Base-by-base conservation (phyloP, 2,329 filamentous ascomycete genomes). In the Alternaria longipes region DNA sequence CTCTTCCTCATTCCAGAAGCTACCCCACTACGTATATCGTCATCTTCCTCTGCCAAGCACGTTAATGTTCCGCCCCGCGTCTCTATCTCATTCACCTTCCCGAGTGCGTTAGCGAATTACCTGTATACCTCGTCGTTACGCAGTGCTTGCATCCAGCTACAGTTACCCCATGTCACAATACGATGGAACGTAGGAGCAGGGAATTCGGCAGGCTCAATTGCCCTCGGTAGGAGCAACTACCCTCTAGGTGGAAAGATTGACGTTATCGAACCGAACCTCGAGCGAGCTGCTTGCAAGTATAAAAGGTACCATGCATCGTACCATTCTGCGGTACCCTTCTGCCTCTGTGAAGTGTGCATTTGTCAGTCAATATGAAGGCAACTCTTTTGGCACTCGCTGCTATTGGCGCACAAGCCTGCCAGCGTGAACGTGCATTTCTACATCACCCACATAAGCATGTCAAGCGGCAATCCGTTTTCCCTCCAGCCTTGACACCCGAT, bases 321-420 rank as follows among this genome's bases (percentile, higher is more conserved):
- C 28, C 20, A 32, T 59, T 46, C 5, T 42, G 14, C 20, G 16
- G 14, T 40, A 53, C 24, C 32, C 34, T 63, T 62, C 44, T 51
- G 53, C 41, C 47, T 53, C 38, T 45, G 38, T 57, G 40, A 60
- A 44, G 44, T 53, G 28, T 38, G 50, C 38, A 45, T 54, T 44
- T 47, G 26, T 38, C 46, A 36, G 26, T 38, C 55, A 74, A 28
- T 44, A 77, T 78, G 76, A 75, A 62, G 57, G 53, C 63, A n/a
- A 64, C 53, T 46, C 63, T 62, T 34, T 70, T 74, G 24, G 42
- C 75, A 18, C 54, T 75, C 41, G 70, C 66, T 47, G 72, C 72
- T 44, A 70, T 75, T 69, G 72, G 72, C 65, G 70, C 70, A 41
- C 63, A 75, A 53, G 76, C 75, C 16, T 79, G 75, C 49, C 73